phyloP scores from a whole-genome alignment of 371 early-diverging fungal species.

The Pancytospora philotis region DNA sequence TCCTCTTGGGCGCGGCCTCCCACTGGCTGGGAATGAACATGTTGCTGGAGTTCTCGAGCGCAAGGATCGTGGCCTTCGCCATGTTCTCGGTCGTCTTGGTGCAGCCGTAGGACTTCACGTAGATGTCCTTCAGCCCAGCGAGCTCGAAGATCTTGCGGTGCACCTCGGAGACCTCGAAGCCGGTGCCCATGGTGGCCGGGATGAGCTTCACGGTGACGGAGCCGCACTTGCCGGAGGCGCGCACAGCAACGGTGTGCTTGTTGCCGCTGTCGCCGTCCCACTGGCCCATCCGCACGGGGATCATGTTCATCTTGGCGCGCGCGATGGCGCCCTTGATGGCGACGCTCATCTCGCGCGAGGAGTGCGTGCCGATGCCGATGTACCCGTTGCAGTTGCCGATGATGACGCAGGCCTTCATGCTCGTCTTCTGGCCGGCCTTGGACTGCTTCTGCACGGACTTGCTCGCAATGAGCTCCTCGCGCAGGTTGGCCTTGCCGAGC shows the following conservation, averaged over 20 bases:
- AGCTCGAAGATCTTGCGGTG: slow-evolving; percentile 90
- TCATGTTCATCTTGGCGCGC: slow-evolving; percentile 89
- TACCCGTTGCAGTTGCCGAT: slow-evolving; percentile 92
- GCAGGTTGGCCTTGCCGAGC: slow-evolving; percentile 70
- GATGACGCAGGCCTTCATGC: slow-evolving; percentile 97
- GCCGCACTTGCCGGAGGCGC: slow-evolving; percentile 97
- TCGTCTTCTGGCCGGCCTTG: slow-evolving; percentile 96
- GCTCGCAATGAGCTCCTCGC: slow-evolving; percentile 97
- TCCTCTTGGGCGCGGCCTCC: slow-evolving; percentile 62
- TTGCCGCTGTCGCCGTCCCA: slow-evolving; percentile 91
- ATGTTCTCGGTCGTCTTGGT: slow-evolving; percentile 78
- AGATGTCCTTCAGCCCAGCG: slow-evolving; percentile 94
- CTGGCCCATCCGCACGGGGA: slow-evolving; percentile 94
- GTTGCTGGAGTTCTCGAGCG: slow-evolving; percentile 87
- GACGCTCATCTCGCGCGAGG: slow-evolving; percentile 94
- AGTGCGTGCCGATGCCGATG: slow-evolving; percentile 95
- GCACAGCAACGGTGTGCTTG: slow-evolving; percentile 93
- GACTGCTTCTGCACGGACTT: slow-evolving; percentile 99
- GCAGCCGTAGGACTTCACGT: slow-evolving; percentile 81
- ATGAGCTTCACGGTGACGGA: slow-evolving; percentile 80
- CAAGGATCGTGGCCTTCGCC: slow-evolving; percentile 93
- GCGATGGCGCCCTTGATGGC: slow-evolving; percentile 94
- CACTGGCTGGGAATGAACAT: slow-evolving; percentile 92
- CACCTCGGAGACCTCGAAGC: slow-evolving; percentile 85
- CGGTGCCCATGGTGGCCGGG: slow-evolving; percentile 96